Conservation (phyloP, 1,139 yeast genomes). For the Scheffersomyces quercinus region DNA sequence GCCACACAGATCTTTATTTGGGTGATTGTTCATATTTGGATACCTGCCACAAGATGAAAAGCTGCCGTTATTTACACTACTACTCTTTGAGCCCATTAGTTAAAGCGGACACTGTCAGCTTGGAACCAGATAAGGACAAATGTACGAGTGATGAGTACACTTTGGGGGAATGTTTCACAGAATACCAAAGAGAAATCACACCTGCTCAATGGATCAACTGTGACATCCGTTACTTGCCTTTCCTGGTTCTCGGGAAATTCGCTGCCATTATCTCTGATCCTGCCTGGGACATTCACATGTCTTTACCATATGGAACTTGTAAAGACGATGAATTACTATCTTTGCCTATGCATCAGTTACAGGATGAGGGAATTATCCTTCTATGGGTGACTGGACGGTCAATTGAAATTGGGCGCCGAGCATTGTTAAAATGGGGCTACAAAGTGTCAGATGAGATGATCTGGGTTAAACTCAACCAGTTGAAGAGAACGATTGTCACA, state of each 20-base stretch:
- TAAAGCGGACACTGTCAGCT: background rate
- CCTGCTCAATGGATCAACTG: constrained; percentile 89
- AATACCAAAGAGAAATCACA: constrained; percentile 21
- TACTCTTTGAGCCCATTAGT: constrained; percentile 54
- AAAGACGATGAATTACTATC: constrained; percentile 69
- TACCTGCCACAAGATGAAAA: constrained; percentile 83
- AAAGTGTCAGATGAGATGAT: constrained; percentile 72
- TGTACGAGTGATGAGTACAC: constrained; percentile 43
- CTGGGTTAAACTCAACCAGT: constrained; percentile 89
- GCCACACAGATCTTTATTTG: constrained; percentile 59
- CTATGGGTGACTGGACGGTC: constrained; percentile 97
- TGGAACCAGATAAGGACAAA: constrained; percentile 4
- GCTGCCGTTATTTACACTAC: constrained; percentile 84
- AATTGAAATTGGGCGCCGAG: constrained; percentile 80
- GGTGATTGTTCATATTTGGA: constrained; percentile 95
- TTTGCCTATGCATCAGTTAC: constrained; percentile 66
- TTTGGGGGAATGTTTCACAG: constrained; percentile 55
- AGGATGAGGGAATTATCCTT: constrained; percentile 78
- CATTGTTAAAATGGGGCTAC: constrained; percentile 83
- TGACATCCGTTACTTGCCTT: constrained; percentile 73
- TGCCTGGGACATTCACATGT: constrained; percentile 88
- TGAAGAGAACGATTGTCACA: constrained; percentile 85
- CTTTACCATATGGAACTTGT: constrained; percentile 74
- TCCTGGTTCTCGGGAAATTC: constrained; percentile 73
- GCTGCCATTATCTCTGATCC: constrained; percentile 90